phyloP scores from a whole-genome alignment of 208 protist genomes.

The Acanthamoeba lenticulata region DNA sequence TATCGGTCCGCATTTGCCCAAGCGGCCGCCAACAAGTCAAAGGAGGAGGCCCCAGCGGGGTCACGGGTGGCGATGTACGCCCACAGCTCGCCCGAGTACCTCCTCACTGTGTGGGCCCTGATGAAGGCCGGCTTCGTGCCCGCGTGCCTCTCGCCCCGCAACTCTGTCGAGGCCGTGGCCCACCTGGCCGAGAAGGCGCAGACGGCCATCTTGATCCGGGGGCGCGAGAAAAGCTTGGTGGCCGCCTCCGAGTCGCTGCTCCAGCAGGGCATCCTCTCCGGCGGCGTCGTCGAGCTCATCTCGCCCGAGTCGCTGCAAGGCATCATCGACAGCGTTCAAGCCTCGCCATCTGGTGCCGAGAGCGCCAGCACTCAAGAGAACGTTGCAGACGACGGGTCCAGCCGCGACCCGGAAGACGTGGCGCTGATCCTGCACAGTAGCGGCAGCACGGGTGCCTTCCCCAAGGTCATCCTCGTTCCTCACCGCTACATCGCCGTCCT shows the following conservation, averaged over 20 bases:
- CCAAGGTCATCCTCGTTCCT: neutral
- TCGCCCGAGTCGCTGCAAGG: neutral
- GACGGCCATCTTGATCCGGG: neutral
- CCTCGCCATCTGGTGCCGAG: no score
- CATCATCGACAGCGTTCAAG: conserved; percentile 1
- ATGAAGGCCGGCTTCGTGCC: conserved; percentile 5
- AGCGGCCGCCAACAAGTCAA: no score
- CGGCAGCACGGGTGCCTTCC: neutral
- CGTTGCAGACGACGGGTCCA: neutral
- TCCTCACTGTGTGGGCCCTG: neutral
- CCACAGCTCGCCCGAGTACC: neutral
- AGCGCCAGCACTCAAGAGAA: no score
- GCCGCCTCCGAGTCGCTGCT: neutral
- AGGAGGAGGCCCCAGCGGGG: no score
- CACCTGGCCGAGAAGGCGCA: neutral
- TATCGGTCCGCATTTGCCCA: no score
- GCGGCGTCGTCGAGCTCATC: neutral
- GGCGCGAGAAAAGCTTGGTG: neutral
- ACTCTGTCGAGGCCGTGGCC: neutral
- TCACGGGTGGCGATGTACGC: neutral
- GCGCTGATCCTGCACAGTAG: conserved; percentile 19
- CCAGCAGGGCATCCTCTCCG: neutral
- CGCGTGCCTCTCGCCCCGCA: neutral
- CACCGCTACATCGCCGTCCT: neutral
- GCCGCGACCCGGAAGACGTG: neutral